phyloP scores from a whole-genome alignment of 176 grass and related monocot genomes.

The Puya raimondii region DNA sequence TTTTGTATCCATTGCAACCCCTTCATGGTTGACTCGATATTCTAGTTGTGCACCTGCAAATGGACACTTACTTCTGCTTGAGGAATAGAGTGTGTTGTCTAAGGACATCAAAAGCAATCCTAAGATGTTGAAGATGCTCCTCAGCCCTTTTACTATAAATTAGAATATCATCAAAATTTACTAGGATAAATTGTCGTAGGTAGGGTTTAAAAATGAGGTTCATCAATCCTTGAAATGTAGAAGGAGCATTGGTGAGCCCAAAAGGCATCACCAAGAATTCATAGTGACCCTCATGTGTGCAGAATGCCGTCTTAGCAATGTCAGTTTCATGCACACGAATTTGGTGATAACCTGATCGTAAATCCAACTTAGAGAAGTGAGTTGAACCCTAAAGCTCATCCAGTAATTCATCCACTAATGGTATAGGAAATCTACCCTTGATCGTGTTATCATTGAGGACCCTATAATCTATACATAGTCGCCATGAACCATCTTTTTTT shows the following conservation, averaged over 20 bases:
- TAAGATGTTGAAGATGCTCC: background rate
- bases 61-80: background rate
- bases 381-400: background rate
- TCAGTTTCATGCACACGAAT: background rate
- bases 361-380: background rate
- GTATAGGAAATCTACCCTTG: constrained; percentile 4
- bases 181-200: background rate
- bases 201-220: background rate
- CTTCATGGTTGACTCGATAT: background rate
- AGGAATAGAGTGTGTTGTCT: background rate
- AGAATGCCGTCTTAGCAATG: background rate
- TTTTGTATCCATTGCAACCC: background rate
- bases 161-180: background rate
- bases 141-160: background rate
- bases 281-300: background rate
- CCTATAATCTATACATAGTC: constrained; percentile 11
- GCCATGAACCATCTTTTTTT: constrained; percentile 5
- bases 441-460: background rate
- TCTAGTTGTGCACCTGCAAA: background rate
- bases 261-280: background rate
- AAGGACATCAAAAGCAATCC: background rate
- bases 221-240: background rate
- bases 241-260: background rate
- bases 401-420: background rate
- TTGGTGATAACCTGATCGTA: background rate